Conservation (phyloP, 345 rosid species). For the Hypericum androsaemum region DNA sequence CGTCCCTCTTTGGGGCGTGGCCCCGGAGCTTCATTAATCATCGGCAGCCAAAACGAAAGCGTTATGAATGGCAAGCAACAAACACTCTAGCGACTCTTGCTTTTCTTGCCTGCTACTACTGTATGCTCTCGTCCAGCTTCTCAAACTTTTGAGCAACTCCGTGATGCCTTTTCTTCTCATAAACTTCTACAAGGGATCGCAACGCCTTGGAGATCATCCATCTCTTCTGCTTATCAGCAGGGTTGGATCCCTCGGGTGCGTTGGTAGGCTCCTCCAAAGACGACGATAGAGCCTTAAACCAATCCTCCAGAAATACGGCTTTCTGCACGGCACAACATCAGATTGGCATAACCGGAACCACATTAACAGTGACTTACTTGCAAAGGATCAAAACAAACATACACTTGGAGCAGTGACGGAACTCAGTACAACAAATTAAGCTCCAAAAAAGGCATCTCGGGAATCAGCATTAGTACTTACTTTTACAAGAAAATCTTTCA, state of each 20-base stretch:
- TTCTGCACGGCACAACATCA: slow-evolving; percentile 33
- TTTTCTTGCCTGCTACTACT: slow-evolving; percentile 3
- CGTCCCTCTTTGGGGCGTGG: no score
- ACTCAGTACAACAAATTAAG: no score
- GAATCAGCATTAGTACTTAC: slow-evolving; percentile 37
- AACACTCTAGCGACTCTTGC: no score
- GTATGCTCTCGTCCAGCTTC: slow-evolving; percentile 22
- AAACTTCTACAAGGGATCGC: slow-evolving; percentile 40
- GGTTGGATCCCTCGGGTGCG: slow-evolving; percentile 21
- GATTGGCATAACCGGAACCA: slow-evolving; percentile 5
- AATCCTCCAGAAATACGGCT: slow-evolving; percentile 71
- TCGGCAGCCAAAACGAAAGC: no score
- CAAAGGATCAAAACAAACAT: not conserved
- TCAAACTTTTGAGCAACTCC: slow-evolving; percentile 34
- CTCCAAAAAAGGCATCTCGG: no score
- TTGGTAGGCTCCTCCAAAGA: slow-evolving; percentile 34
- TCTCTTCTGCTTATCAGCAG: slow-evolving; percentile 51
- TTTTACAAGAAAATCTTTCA: slow-evolving; percentile 67
- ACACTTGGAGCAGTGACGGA: not conserved
- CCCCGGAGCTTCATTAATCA: no score
- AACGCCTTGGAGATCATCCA: slow-evolving; percentile 59
- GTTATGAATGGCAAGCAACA: no score
- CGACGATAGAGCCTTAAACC: slow-evolving; percentile 59
- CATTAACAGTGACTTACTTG: not conserved
- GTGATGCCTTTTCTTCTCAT: slow-evolving; percentile 22